phyloP scores from a whole-genome alignment of 2,329 filamentous ascomycete species.

The Cercospora sp. region DNA sequence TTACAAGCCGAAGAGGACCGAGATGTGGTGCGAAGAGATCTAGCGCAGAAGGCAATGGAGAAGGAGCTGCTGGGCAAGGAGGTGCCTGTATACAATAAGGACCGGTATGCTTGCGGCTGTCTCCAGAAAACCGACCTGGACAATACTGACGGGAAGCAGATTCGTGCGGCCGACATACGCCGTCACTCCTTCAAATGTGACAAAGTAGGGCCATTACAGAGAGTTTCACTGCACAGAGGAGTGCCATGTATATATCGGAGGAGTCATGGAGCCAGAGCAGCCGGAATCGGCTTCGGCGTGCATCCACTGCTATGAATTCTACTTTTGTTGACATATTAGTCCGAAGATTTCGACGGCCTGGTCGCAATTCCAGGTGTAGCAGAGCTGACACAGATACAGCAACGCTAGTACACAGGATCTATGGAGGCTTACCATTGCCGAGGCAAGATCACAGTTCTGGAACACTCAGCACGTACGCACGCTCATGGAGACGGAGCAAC shows the following conservation, averaged over 20 bases:
- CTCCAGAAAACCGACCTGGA: background rate
- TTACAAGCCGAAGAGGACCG: conserved; percentile 96
- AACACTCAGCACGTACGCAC: background rate
- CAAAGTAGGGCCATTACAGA: conserved; percentile 50
- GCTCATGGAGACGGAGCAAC: background rate
- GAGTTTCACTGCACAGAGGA: background rate
- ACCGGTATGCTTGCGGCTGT: conserved; percentile 64
- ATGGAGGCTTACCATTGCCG: background rate
- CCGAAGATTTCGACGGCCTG: background rate
- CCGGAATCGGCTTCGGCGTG: background rate
- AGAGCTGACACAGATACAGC: background rate
- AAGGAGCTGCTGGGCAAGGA: conserved; percentile 85
- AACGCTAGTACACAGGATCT: background rate
- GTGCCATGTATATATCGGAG: conserved; percentile 16
- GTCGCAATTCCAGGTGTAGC: background rate
- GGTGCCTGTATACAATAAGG: conserved; percentile 81
- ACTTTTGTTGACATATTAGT: background rate
- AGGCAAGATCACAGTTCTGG: background rate
- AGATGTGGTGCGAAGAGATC: conserved; percentile 83
- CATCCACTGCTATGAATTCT: background rate
- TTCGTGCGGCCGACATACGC: conserved; percentile 81
- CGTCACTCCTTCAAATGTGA: conserved; percentile 63
- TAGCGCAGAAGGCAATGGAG: conserved; percentile 85
- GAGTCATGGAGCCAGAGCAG: background rate
- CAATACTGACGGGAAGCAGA: conserved; percentile 47